Evolutionary conservation across 306 rosid genomes (phyloP).

Genomic region (Aeschynomene evenia): DNA sequence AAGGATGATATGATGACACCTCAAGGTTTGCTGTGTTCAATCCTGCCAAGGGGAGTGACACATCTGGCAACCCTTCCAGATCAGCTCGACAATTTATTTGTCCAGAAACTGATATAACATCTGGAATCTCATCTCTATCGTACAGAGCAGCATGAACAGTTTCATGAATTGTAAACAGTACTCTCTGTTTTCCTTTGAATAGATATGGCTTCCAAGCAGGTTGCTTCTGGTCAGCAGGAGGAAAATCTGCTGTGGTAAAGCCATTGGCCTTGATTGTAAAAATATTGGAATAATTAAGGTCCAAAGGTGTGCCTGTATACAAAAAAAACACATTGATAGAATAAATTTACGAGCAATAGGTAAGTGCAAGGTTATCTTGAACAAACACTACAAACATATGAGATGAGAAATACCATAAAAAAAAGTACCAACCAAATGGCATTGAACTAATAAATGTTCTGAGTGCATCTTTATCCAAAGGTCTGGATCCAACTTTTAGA

Average conservation of each 20-base stretch:
- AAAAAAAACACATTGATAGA: slow-evolving; percentile 24
- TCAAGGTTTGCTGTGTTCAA: slow-evolving; percentile 51
- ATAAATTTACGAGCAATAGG: slow-evolving; percentile 30
- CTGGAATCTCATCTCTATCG: slow-evolving; percentile 93
- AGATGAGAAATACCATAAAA: slow-evolving; percentile 65
- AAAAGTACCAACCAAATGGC: slow-evolving; percentile 98
- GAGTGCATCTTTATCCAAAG: slow-evolving; percentile 82
- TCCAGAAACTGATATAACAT: slow-evolving; percentile 79
- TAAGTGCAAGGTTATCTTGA: slow-evolving; percentile 30
- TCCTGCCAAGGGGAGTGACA: slow-evolving; percentile 81
- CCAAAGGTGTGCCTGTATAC: slow-evolving; percentile 83
- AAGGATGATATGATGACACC: slow-evolving; percentile 83
- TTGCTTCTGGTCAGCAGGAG: slow-evolving; percentile 86
- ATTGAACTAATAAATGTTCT: slow-evolving; percentile 85
- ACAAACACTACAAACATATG: slow-evolving; percentile 28
- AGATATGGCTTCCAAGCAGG: slow-evolving; percentile 99
- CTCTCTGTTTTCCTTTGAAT: slow-evolving; percentile 83
- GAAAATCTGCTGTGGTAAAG: slow-evolving; percentile 77
- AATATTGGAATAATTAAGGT: slow-evolving; percentile 78
- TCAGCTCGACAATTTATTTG: slow-evolving; percentile 94
- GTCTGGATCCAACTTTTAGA: slow-evolving; percentile 64
- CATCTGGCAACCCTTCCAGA: slow-evolving; percentile 93
- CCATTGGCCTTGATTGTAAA: slow-evolving; percentile 69
- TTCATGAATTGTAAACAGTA: slow-evolving; percentile 76
- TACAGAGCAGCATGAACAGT: slow-evolving; percentile 81